A percentile compares a stretch with the other conserved stretches of the same genome.
Conservation (phyloP, 139 green algal species). For the Auxenochlorella pyrenoidosa region DNA sequence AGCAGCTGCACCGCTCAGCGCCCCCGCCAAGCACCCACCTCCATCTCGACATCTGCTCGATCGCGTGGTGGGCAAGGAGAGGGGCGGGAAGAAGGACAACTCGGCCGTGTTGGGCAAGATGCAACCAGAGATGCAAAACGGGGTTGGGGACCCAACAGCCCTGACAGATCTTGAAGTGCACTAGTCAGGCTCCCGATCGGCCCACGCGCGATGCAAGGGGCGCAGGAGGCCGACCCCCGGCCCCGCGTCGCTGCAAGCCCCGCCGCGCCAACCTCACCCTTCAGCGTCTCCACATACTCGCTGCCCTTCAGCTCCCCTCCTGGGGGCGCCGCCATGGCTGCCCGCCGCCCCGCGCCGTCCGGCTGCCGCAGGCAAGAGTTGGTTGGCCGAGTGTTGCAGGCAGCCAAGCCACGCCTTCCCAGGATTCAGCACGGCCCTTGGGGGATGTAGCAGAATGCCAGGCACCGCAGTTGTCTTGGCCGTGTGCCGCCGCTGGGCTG, state of each 20-base stretch:
- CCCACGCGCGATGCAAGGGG: background rate
- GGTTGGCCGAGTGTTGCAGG: too few relatives aligned
- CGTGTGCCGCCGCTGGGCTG: too few relatives aligned
- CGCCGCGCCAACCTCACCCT: slow-evolving; percentile 1
- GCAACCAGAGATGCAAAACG: background rate
- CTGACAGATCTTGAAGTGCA: background rate
- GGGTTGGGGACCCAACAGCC: background rate
- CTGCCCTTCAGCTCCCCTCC: background rate
- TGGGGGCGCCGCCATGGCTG: slow-evolving; percentile 3
- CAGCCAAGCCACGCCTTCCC: too few relatives aligned
- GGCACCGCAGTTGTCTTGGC: too few relatives aligned
- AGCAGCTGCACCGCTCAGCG: background rate
- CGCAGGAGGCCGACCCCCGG: background rate
- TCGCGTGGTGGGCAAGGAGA: background rate
- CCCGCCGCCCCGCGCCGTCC: background rate
- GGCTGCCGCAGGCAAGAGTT: background rate
- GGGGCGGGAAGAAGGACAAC: background rate
- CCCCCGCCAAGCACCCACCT: slow-evolving; percentile 18
- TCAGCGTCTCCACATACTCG: slow-evolving; percentile 30
- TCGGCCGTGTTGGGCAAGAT: background rate
- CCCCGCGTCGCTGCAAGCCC: background rate
- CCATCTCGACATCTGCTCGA: slow-evolving; percentile 27
- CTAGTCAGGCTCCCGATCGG: background rate
- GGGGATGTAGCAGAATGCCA: too few relatives aligned
- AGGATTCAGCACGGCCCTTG: too few relatives aligned